These are phyloP conservation scores for Leishmania turanica DNA, from an alignment of 208 protist genomes.

Conservation along the genomic window DNA sequence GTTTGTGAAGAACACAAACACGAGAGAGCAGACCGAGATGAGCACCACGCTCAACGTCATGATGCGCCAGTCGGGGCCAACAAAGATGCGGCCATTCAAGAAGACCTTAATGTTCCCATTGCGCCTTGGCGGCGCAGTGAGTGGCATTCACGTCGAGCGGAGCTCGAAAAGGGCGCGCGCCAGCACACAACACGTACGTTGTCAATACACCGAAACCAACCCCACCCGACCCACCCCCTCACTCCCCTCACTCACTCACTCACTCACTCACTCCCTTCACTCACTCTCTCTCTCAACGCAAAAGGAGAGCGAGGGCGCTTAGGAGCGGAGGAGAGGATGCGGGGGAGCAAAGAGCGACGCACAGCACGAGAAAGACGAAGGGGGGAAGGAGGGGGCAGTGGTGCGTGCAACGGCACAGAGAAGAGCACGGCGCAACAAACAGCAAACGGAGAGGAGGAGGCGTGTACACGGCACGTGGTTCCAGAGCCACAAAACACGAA, in stretches of 20 bases:
- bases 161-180: background rate
- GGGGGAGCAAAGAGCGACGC: background rate
- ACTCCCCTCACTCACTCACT: too few species aligned
- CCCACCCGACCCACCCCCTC: background rate
- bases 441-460: background rate
- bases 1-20: conserved; percentile 61
- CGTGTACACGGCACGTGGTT: background rate
- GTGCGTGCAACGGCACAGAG: background rate
- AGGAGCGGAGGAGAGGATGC: background rate
- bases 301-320: background rate
- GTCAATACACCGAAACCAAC: background rate
- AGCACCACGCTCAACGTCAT: conserved; percentile 43
- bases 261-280: background rate
- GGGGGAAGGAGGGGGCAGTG: background rate
- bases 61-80: conserved; percentile 66
- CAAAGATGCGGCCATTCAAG: conserved; percentile 43
- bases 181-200: background rate
- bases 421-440: conserved; percentile 4
- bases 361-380: background rate
- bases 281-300: background rate
- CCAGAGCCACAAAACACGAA: background rate
- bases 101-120: conserved; percentile 54
- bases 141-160: conserved; percentile 15
- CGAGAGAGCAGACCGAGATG: conserved; percentile 38
- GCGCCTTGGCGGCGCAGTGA: conserved; percentile 5